Percentiles rank a stretch among this genome's conserved stretches.
Evolutionary conservation across 2,329 filamentous ascomycete genomes (phyloP).

Genomic region (Ophiostoma sp.): DNA sequence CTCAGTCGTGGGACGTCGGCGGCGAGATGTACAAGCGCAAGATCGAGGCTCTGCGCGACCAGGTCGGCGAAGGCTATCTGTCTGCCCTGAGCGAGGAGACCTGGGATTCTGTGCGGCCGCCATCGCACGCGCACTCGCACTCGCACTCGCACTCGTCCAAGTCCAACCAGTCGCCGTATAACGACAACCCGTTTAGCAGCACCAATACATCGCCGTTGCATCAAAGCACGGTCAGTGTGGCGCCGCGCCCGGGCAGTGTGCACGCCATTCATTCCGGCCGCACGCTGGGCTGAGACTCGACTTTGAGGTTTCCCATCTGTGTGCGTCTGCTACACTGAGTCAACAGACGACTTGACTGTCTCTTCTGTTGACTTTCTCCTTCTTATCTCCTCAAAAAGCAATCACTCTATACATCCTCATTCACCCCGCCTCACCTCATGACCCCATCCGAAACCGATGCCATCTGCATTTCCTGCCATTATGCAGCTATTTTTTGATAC

Average conservation of each 20-base stretch:
- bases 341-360: slow-evolving; percentile 7
- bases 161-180: slow-evolving; percentile 32
- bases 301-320: too few species aligned
- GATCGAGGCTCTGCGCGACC: slow-evolving; percentile 77
- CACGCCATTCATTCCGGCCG: slow-evolving; percentile 52
- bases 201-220: slow-evolving; percentile 36
- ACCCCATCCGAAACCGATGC: not conserved
- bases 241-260: slow-evolving; percentile 37
- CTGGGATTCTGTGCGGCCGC: slow-evolving; percentile 47
- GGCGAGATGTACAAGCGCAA: slow-evolving; percentile 81
- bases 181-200: slow-evolving; percentile 37
- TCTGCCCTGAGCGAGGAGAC: slow-evolving; percentile 76
- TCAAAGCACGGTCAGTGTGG: slow-evolving; percentile 35
- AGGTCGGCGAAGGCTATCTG: slow-evolving; percentile 82
- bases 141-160: not conserved
- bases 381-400: not conserved
- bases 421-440: not conserved
- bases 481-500: slow-evolving; percentile 2
- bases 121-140: slow-evolving; percentile 26
- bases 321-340: not conserved
- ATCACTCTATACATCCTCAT: not conserved
- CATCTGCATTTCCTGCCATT: not conserved
- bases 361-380: not conserved
- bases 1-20: slow-evolving; percentile 59
- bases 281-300: slow-evolving; percentile 40